A percentile compares a stretch with the other conserved stretches of the same genome.
phyloP scores from a whole-genome alignment of 768 basidiomycete genomes.

The Russula sp. region DNA sequence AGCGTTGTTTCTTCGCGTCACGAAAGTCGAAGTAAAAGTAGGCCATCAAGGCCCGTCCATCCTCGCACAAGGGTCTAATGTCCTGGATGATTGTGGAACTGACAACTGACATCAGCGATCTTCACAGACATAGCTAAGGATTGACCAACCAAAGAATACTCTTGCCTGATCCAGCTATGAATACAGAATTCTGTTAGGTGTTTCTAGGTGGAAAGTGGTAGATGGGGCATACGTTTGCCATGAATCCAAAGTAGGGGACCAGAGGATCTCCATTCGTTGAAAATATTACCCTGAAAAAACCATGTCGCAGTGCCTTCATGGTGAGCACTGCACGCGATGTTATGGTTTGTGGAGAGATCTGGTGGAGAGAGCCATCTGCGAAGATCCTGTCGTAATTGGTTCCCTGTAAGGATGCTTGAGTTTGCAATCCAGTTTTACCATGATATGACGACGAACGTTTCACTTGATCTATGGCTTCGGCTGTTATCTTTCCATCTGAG shows the following conservation, averaged over 20 bases:
- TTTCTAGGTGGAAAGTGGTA: not conserved
- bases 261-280: not conserved
- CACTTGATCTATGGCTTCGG: not conserved
- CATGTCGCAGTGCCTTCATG: not conserved
- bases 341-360: conserved; percentile 3
- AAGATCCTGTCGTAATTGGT: not conserved
- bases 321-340: not conserved
- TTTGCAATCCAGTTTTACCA: no score
- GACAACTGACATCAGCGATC: not conserved
- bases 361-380: conserved; percentile 2
- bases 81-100: not conserved
- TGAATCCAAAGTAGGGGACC: conserved; percentile 2
- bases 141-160: not conserved
- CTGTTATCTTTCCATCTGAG: not conserved
- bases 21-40: conserved; percentile 4
- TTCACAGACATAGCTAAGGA: not conserved
- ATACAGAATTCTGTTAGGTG: not conserved
- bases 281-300: conserved; percentile 2
- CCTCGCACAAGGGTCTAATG: not conserved
- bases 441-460: not conserved
- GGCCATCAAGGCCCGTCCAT: not conserved
- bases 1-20: not conserved
- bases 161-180: not conserved
- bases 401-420: not conserved
- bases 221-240: not conserved